These are phyloP conservation scores for Ceratocystiopsis minuta DNA, from an alignment of 2,329 filamentous ascomycete species.

Conservation along the genomic window DNA sequence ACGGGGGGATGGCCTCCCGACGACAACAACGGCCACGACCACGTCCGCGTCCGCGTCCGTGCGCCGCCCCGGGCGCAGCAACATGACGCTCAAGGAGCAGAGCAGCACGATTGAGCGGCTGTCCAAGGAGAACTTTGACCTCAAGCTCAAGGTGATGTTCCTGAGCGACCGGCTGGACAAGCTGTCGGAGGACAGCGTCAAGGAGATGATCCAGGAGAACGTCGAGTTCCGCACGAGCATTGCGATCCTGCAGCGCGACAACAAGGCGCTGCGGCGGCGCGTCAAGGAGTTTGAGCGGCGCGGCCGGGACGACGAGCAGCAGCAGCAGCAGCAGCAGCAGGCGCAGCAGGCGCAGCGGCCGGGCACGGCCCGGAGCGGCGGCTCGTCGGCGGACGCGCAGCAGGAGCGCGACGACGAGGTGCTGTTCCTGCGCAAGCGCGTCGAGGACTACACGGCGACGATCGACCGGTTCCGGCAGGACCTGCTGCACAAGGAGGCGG, in stretches of 20 bases:
- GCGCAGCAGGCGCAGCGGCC: slow-evolving; percentile 44
- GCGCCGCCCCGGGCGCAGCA: slow-evolving; percentile 36
- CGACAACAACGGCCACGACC: slow-evolving; percentile 21
- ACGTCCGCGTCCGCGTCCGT: slow-evolving; percentile 1
- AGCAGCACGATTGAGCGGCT: slow-evolving; percentile 92
- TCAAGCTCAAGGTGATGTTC: slow-evolving; percentile 96
- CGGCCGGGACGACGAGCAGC: slow-evolving; percentile 44
- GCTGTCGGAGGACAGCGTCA: slow-evolving; percentile 86
- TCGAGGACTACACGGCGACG: slow-evolving; percentile 68
- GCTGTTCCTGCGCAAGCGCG: slow-evolving; percentile 62
- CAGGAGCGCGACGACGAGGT: slow-evolving; percentile 72
- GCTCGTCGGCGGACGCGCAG: slow-evolving; percentile 39
- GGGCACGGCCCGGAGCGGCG: slow-evolving; percentile 36
- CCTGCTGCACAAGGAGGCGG: slow-evolving; percentile 58
- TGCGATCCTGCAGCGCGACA: slow-evolving; percentile 77
- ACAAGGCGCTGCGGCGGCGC: slow-evolving; percentile 61
- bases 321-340: slow-evolving; percentile 66
- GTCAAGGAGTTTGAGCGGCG: slow-evolving; percentile 77
- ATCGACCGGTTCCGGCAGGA: slow-evolving; percentile 71
- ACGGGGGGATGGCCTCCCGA: slow-evolving; percentile 11
- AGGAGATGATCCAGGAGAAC: slow-evolving; percentile 96
- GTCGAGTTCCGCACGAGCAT: slow-evolving; percentile 87
- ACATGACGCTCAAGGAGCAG: slow-evolving; percentile 86
- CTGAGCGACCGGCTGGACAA: slow-evolving; percentile 85
- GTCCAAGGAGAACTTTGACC: slow-evolving; percentile 94